Percentiles rank a stretch among this genome's conserved stretches.
Conservation (phyloP, 345 rosid genomes). For the Murraya koenigii region DNA sequence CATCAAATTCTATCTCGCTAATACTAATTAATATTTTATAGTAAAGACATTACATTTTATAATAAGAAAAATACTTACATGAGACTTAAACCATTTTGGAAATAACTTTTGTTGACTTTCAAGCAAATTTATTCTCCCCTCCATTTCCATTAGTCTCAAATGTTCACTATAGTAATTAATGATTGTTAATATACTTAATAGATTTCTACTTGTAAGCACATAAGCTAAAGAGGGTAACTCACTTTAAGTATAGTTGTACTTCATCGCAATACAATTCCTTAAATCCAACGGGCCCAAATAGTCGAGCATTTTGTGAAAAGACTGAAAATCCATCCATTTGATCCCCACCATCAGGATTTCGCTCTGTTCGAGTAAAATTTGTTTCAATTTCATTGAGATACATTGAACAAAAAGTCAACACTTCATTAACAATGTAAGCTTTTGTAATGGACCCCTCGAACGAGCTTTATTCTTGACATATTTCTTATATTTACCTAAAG, state of each 20-base stretch:
- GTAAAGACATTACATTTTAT: too few species aligned
- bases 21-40: too few species aligned
- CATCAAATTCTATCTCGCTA: too few species aligned
- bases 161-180: too few species aligned
- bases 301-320: neutral
- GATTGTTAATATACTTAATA: too few species aligned
- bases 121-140: too few species aligned
- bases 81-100: too few species aligned
- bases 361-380: neutral
- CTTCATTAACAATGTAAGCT: neutral
- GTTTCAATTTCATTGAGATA: neutral
- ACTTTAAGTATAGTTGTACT: neutral
- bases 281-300: neutral
- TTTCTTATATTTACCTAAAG: neutral
- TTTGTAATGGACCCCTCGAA: neutral
- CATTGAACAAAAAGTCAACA: neutral
- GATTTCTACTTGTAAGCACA: too few species aligned
- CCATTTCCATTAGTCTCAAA: too few species aligned
- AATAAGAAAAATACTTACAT: too few species aligned
- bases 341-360: too few species aligned
- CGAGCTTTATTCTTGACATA: neutral
- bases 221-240: neutral
- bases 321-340: neutral
- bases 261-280: neutral
- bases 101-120: too few species aligned